Evolutionary conservation across 2,329 filamentous ascomycete genomes (phyloP), one percentile per base, ranked within the genome.

Genomic region (Phialocephala subalpina): DNA sequence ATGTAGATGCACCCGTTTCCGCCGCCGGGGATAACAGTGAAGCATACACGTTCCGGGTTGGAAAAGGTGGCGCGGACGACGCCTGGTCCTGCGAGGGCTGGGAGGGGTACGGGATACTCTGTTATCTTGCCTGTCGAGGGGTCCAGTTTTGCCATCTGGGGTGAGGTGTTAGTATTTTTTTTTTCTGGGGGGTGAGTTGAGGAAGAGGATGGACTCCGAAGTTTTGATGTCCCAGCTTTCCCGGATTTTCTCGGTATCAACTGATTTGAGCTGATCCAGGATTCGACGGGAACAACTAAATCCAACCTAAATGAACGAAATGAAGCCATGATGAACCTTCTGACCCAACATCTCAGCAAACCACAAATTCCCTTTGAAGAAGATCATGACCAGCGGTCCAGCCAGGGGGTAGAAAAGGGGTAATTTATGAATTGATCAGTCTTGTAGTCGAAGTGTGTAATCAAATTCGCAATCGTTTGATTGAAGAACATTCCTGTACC

Each of bases 391-490:
- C 3, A 55, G 25, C 11, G 29, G 25, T 14, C 25, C 52, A 35
- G 25, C 16, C 2, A 33, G 14, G 52, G 29, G 3, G 52, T 55
- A 7, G 52, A 25, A 8, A 35, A 5, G 3, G 14, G 22, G 25
- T 55, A 55, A 18, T 55, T 55, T 4, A 25, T 55, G 29, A 55
- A 55, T 33, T 33, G 22, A 12, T 55, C 52, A 16, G 52, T 55
- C 16, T 29, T 35, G 52, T 55, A 55, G 27, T 55, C 52, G 20
- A 55, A 33, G 11, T 55, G 52, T 6, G 52, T 29, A 6, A 55
- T 55, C 4, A 49, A 18, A 35, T 33, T 55, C 14, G 52, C 52
- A n/a, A 25, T 55, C 25, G 52, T 33, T 55, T 55, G 52, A 11
- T 3, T 22, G 20, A 49, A 49, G 45, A 55, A 55, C 52, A 55